Evolutionary conservation across 1,284 basidiomycete species (phyloP), one percentile per base, ranked within the genome.

Genomic region (Takashimella koratensis): DNA sequence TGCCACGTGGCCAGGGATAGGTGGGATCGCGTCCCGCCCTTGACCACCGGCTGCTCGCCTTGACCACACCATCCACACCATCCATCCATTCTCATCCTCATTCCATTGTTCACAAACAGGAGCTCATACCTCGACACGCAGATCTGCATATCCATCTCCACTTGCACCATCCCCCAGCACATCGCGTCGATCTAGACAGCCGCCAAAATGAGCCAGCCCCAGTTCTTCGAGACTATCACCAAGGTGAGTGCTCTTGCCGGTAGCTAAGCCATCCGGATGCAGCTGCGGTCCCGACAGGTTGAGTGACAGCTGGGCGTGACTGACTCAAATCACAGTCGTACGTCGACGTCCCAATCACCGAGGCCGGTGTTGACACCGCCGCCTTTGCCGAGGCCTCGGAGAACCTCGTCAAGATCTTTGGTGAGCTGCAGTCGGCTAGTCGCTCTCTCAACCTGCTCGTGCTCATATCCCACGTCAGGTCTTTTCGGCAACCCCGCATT

Each of bases 401-500:
- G 64, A 93, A 91, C 43, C 81, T 99, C 47, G 87, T 95, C 60
- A 86, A 87, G 62, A 80, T 99, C 64, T 97, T 98, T 73, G 88
- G 93, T 95, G 65, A 57, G 85, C 76, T 36, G 30, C 16, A 36
- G 10, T 36, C 30, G 30, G 30, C 8, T 26, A 13, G n/a, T n/a
- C n/a, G n/a, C n/a, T n/a, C n/a, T n/a, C n/a, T n/a, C n/a, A n/a
- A n/a, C n/a, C n/a, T n/a, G n/a, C n/a, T n/a, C n/a, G n/a, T n/a
- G n/a, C n/a, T n/a, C n/a, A n/a, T n/a, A n/a, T n/a, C n/a, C n/a
- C n/a, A n/a, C n/a, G 43, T 23, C 62, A 93, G 95, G 92, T 79
- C 80, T 97, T 21, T 85, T 98, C 47, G 88, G 89, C 58, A 91
- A 88, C 62, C 77, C 88, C 3, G 90, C 94, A 0, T 98, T 99